Base-by-base conservation (phyloP, 164 flowering plant species). In the Aristolochia californica region DNA sequence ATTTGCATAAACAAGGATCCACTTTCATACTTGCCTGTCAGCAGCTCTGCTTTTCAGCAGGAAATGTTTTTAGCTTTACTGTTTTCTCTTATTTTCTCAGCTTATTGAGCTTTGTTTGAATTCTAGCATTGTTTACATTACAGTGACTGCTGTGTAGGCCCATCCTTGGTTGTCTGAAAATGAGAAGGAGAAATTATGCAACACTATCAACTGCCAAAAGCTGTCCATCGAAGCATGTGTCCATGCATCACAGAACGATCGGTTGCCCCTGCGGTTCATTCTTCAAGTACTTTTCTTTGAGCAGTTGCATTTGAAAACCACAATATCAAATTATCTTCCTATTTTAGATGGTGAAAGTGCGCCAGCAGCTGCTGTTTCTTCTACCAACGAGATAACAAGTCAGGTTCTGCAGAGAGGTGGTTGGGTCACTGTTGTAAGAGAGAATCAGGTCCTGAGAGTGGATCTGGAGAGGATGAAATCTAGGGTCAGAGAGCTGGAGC, bases 221-320 rank as follows among this genome's bases (percentile, higher is more conserved):
- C 97, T 93, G 45, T 89, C 97, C 15, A 75, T 93, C 24, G 97
- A 93, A 58, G 99, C 99, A 4, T 93, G 99, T 66, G 78, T 94
- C 43, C 97, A 93, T 69, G 99, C 99, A 60, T 85, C 97, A 20
- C 95, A 89, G 61, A 93, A 93, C 22, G 81, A 75, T 40, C 77
- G 94, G 65, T 59, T 93, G 44, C 98, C 98, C 2, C 88, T 93
- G 27, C 71, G 99, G 62, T 65, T 87, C 13, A 66, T 89, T 58
- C 85, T 93, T 48, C 97, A 89, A 68, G 99, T 89, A 52, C 77
- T 93, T 18, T 93, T 81, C 77, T 93, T 85, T 56, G 99, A 93
- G 78, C 99, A 93, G 66, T 66, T 89, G 80, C 96, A 87, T 47
- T 57, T 93, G 59, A 78, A 88, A 72, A 79, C 75, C n/a, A 85